Evolutionary conservation across 2,329 filamentous ascomycete species (phyloP).

Genomic region (Eutypa lata): DNA sequence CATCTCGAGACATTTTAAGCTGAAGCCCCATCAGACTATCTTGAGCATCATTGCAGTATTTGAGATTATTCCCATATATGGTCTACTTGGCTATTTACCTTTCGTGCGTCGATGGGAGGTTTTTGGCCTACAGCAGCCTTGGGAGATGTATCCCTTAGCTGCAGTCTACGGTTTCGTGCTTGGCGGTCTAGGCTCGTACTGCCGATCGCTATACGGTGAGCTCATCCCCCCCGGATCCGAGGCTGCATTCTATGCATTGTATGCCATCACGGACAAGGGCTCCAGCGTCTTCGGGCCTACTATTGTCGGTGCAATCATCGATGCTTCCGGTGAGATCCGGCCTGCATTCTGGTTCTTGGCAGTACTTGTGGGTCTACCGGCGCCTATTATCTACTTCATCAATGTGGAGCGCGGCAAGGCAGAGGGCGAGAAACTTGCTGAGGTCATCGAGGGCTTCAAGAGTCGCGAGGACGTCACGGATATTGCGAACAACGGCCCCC

Average conservation of each 20-base stretch:
- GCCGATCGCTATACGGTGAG: slow-evolving; percentile 87
- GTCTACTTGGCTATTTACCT: slow-evolving; percentile 82
- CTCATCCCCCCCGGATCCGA: slow-evolving; percentile 92
- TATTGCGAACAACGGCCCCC: slow-evolving; percentile 9
- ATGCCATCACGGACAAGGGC: slow-evolving; percentile 96
- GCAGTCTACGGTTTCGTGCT: slow-evolving; percentile 91
- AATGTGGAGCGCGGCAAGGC: slow-evolving; percentile 75
- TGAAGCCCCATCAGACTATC: slow-evolving; percentile 83
- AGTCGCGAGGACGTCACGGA: slow-evolving; percentile 16
- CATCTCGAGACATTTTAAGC: slow-evolving; percentile 65
- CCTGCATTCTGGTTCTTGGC: slow-evolving; percentile 92
- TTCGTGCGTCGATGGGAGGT: slow-evolving; percentile 72
- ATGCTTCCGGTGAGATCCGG: slow-evolving; percentile 74
- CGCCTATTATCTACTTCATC: slow-evolving; percentile 80
- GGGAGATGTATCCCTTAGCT: slow-evolving; percentile 94
- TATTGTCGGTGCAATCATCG: slow-evolving; percentile 90
- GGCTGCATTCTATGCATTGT: slow-evolving; percentile 93
- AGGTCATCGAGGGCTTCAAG: slow-evolving; percentile 54
- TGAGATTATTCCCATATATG: slow-evolving; percentile 89
- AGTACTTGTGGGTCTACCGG: slow-evolving; percentile 76
- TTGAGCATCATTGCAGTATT: slow-evolving; percentile 88
- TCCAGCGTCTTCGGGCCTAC: slow-evolving; percentile 90
- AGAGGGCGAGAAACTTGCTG: slow-evolving; percentile 64
- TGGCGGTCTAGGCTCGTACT: slow-evolving; percentile 89
- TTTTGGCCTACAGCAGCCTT: slow-evolving; percentile 84